Percentiles rank a stretch among this genome's conserved stretches.
These are phyloP conservation scores for Elongisporangium senticosum DNA, from an alignment of 352 stramenopile species.

Conservation along the genomic window DNA sequence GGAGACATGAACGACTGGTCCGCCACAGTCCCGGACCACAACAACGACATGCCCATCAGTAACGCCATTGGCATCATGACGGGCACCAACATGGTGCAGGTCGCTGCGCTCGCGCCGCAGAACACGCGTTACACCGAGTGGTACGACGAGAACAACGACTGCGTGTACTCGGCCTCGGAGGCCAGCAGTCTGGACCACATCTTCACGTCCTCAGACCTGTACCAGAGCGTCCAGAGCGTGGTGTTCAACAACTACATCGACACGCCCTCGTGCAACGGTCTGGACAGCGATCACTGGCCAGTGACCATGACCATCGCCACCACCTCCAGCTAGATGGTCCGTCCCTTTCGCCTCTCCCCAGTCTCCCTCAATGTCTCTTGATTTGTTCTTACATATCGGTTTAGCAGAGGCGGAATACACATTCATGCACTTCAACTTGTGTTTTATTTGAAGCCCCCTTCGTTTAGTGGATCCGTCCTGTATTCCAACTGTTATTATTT, in stretches of 20 bases:
- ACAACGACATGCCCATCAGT: constrained; percentile 54
- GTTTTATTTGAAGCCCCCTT: neutral
- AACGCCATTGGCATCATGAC: constrained; percentile 42
- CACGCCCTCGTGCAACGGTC: constrained; percentile 39
- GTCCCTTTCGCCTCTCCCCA: too few relatives aligned
- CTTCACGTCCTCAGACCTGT: constrained; percentile 48
- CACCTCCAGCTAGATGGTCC: neutral
- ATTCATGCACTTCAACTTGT: neutral
- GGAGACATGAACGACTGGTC: constrained; percentile 72
- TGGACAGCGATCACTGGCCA: constrained; percentile 60
- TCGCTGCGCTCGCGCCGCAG: constrained; percentile 31
- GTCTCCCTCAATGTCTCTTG: neutral
- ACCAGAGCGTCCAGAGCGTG: constrained; percentile 27
- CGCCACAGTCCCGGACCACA: constrained; percentile 42
- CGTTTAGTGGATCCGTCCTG: neutral
- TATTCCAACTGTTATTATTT: neutral
- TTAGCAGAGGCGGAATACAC: neutral
- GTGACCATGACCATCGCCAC: constrained; percentile 27
- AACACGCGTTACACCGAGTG: constrained; percentile 49
- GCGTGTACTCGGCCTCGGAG: constrained; percentile 38
- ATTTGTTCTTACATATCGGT: neutral
- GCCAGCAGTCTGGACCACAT: constrained; percentile 55
- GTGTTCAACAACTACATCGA: constrained; percentile 51
- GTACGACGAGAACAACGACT: constrained; percentile 61
- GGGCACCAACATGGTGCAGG: constrained; percentile 37